phyloP scores from a whole-genome alignment of 2,329 filamentous ascomycete species.

The Curvularia verruculosa region DNA sequence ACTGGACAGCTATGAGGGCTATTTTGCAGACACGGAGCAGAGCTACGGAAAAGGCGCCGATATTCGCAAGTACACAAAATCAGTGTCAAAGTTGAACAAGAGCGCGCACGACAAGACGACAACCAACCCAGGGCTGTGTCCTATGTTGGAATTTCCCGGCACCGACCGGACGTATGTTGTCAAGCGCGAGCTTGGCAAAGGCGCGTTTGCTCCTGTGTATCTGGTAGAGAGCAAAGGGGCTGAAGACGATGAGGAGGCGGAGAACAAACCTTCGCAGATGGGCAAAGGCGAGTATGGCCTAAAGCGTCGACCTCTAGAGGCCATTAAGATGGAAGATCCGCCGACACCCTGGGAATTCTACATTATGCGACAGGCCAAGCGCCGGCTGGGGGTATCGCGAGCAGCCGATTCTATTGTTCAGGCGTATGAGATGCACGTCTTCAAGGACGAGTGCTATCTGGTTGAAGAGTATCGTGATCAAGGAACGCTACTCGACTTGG shows the following conservation, averaged over 20 bases:
- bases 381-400: constrained; percentile 73
- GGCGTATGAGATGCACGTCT: constrained; percentile 90
- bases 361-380: constrained; percentile 83
- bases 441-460: constrained; percentile 86
- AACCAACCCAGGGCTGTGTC: constrained; percentile 63
- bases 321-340: constrained; percentile 92
- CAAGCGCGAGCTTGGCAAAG: constrained; percentile 85
- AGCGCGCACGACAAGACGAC: constrained; percentile 65
- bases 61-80: constrained; percentile 81
- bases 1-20: constrained; percentile 76
- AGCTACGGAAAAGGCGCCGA: constrained; percentile 72
- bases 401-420: constrained; percentile 78
- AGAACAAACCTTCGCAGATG: constrained; percentile 56
- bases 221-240: constrained; percentile 76
- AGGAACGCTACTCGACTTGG: constrained; percentile 91
- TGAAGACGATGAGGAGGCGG: constrained; percentile 51
- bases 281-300: constrained; percentile 67
- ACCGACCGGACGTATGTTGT: constrained; percentile 73
- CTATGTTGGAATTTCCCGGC: constrained; percentile 71
- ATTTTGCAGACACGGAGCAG: constrained; percentile 72
- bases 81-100: constrained; percentile 62
- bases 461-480: constrained; percentile 86
- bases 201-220: constrained; percentile 95
- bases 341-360: constrained; percentile 95
- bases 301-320: constrained; percentile 70